phyloP scores from a whole-genome alignment of 2,329 filamentous ascomycete genomes.

The Penicillium sp. region DNA sequence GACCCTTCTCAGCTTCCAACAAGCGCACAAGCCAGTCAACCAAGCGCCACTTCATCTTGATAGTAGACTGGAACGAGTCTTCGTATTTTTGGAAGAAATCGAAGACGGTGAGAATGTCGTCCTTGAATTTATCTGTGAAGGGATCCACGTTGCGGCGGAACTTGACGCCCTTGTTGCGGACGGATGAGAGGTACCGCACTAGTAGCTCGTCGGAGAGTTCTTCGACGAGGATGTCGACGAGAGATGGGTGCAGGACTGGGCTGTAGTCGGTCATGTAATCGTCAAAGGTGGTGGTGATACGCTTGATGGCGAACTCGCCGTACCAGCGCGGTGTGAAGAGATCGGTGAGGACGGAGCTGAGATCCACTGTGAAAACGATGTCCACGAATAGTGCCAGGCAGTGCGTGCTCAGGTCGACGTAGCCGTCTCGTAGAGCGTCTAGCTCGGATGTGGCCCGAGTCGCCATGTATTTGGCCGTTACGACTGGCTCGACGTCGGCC shows the following conservation, averaged over 20 bases:
- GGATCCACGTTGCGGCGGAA: conserved; percentile 80
- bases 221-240: conserved; percentile 90
- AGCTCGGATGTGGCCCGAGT: conserved; percentile 75
- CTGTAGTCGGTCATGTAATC: conserved; percentile 93
- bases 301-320: conserved; percentile 80
- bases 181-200: conserved; percentile 78
- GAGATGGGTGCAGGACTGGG: conserved; percentile 79
- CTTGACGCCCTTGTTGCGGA: conserved; percentile 88
- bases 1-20: conserved; percentile 75
- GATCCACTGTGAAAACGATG: conserved; percentile 90
- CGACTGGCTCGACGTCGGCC: conserved; percentile 78
- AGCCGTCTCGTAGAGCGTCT: conserved; percentile 79
- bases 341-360: conserved; percentile 78
- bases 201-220: conserved; percentile 92
- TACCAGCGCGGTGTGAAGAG: conserved; percentile 97
- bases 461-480: conserved; percentile 78
- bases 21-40: conserved; percentile 83
- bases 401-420: conserved; percentile 92
- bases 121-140: conserved; percentile 90
- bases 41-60: conserved; percentile 92
- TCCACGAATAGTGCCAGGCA: conserved; percentile 86
- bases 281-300: conserved; percentile 92
- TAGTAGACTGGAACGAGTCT: conserved; percentile 71
- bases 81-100: conserved; percentile 80
- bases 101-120: conserved; percentile 89